A percentile compares a stretch with the other conserved stretches of the same genome.
These are phyloP conservation scores for Platanus orientalis DNA, from an alignment of 164 flowering plant genomes.

Conservation along the genomic window DNA sequence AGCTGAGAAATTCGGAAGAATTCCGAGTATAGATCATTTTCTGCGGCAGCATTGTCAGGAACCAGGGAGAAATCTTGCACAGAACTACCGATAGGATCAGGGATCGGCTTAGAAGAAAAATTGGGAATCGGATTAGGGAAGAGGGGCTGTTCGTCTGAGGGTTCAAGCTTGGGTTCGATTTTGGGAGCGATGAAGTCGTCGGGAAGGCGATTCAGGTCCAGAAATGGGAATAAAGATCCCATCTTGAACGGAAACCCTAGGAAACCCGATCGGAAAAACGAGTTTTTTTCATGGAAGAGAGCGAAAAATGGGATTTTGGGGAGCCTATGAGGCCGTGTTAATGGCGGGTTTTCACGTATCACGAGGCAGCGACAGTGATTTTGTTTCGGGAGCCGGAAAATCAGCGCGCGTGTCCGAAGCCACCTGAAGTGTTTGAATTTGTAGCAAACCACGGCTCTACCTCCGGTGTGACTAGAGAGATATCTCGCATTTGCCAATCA, in stretches of 20 bases:
- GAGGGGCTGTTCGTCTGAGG: slow-evolving; percentile 2
- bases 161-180: slow-evolving; percentile 43
- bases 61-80: slow-evolving; percentile 8
- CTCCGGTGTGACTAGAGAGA: too few species aligned
- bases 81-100: slow-evolving; percentile 11
- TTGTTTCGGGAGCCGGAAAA: too few species aligned
- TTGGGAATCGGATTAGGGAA: slow-evolving; percentile 8
- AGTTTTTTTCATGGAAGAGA: too few species aligned
- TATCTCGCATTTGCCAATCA: too few species aligned
- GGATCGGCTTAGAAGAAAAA: slow-evolving; percentile 1
- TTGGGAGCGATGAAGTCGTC: slow-evolving; percentile 31
- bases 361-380: too few species aligned
- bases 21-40: slow-evolving; percentile 46
- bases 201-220: slow-evolving; percentile 35
- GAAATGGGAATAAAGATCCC: slow-evolving; percentile 32
- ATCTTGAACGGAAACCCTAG: slow-evolving; percentile 1
- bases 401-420: too few species aligned
- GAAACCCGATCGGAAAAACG: too few species aligned
- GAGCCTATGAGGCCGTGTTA: too few species aligned
- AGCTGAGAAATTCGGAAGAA: slow-evolving; percentile 52
- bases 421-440: too few species aligned
- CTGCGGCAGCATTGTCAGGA: slow-evolving; percentile 2
- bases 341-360: too few species aligned
- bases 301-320: too few species aligned
- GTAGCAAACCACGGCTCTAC: too few species aligned